Evolutionary conservation across 352 stramenopile genomes (phyloP).

Genomic region (Globisporangium okanoganense): DNA sequence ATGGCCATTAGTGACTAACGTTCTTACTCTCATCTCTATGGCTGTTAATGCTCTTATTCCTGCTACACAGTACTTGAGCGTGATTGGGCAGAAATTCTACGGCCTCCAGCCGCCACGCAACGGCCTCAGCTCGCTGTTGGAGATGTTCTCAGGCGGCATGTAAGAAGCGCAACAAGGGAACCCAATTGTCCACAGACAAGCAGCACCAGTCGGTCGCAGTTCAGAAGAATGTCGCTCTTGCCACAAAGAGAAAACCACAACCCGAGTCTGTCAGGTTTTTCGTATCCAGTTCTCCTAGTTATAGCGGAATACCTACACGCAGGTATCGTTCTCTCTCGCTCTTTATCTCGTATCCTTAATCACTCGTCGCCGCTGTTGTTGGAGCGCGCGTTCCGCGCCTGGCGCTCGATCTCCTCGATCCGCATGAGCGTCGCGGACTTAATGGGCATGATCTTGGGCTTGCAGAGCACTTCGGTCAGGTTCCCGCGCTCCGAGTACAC

Average conservation of each 20-base stretch:
- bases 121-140: conserved; percentile 76
- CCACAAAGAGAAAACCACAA: background rate
- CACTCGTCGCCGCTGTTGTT: conserved; percentile 6
- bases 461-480: conserved; percentile 83
- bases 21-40: background rate
- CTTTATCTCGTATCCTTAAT: background rate
- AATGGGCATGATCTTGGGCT: conserved; percentile 89
- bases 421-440: conserved; percentile 81
- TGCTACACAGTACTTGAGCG: conserved; percentile 64
- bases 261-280: background rate
- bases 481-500: conserved; percentile 88
- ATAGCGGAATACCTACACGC: background rate
- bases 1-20: background rate
- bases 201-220: background rate
- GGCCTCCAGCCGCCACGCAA: conserved; percentile 73
- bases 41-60: conserved; percentile 14
- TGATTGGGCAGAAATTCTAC: conserved; percentile 86
- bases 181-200: background rate
- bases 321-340: background rate
- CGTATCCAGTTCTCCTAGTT: background rate
- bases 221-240: background rate
- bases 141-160: conserved; percentile 84
- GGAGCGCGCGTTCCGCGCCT: conserved; percentile 37
- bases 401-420: conserved; percentile 85
- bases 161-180: conserved; percentile 15